Evolutionary conservation across 768 basidiomycete species (phyloP).

Genomic region (Hypsizygus marmoreus): DNA sequence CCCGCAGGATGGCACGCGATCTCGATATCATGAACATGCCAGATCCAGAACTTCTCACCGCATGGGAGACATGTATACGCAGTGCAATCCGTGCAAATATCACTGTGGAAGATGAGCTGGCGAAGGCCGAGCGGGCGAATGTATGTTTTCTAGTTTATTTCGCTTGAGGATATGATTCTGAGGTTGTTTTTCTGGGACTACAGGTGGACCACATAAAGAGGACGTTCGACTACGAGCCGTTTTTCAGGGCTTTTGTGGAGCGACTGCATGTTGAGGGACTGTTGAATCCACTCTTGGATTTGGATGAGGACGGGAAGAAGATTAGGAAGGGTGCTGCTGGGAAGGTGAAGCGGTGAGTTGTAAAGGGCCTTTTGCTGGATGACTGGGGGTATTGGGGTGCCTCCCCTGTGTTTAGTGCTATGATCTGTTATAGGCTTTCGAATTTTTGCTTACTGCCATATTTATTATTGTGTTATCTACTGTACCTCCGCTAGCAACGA

Average conservation of each 20-base stretch:
- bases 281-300: slow-evolving; percentile 43
- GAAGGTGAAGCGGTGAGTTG: slow-evolving; percentile 10
- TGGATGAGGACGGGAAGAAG: slow-evolving; percentile 35
- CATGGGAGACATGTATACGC: slow-evolving; percentile 52
- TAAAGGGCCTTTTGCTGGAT: too few species aligned
- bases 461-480: too few species aligned
- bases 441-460: too few species aligned
- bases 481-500: too few species aligned
- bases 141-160: slow-evolving; percentile 33
- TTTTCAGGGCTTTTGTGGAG: slow-evolving; percentile 48
- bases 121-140: slow-evolving; percentile 42
- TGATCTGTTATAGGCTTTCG: too few species aligned
- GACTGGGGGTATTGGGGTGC: too few species aligned
- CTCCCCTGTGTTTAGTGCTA: too few species aligned
- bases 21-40: slow-evolving; percentile 47
- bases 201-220: slow-evolving; percentile 60
- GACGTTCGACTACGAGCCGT: slow-evolving; percentile 66
- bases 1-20: slow-evolving; percentile 43
- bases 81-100: slow-evolving; percentile 41
- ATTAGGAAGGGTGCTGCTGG: slow-evolving; percentile 9
- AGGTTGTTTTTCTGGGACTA: not conserved
- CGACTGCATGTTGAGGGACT: slow-evolving; percentile 48
- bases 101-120: slow-evolving; percentile 51
- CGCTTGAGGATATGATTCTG: not conserved
- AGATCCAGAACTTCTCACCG: slow-evolving; percentile 29